phyloP scores from a whole-genome alignment of 2,329 filamentous ascomycete species.

The Podosphaera xanthii region DNA sequence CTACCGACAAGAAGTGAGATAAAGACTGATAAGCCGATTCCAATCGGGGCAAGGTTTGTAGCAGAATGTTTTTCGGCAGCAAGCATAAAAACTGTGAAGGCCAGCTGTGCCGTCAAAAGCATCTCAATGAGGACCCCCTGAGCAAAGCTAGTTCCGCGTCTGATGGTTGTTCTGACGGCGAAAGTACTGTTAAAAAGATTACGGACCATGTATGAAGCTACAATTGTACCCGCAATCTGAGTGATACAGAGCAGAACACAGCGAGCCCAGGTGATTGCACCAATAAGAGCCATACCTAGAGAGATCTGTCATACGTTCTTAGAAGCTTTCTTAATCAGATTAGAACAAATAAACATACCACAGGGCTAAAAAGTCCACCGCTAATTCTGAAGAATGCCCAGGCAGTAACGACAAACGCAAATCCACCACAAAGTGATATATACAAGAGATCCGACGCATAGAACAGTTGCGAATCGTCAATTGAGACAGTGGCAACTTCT shows the following conservation, averaged over 20 bases:
- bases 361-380: conserved; percentile 28
- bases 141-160: conserved; percentile 19
- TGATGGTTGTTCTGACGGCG: conserved; percentile 21
- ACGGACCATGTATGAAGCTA: conserved; percentile 21
- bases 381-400: conserved; percentile 29
- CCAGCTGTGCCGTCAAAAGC: conserved; percentile 24
- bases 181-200: conserved; percentile 23
- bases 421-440: conserved; percentile 11
- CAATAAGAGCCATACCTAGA: conserved; percentile 18
- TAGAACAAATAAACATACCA: conserved; percentile 15
- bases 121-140: conserved; percentile 28
- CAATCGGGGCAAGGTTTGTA: conserved; percentile 25
- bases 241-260: conserved; percentile 15
- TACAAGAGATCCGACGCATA: conserved; percentile 12
- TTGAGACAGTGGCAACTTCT: conserved; percentile 10
- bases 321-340: not conserved
- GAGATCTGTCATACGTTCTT: conserved; percentile 13
- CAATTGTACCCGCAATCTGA: conserved; percentile 17
- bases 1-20: conserved; percentile 21
- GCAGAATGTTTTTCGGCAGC: conserved; percentile 26
- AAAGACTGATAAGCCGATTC: conserved; percentile 25
- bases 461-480: conserved; percentile 15
- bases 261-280: conserved; percentile 16
- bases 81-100: conserved; percentile 29
- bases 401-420: conserved; percentile 18